phyloP scores from a whole-genome alignment of 176 grass and related monocot species.

The Juncus inflexus region DNA sequence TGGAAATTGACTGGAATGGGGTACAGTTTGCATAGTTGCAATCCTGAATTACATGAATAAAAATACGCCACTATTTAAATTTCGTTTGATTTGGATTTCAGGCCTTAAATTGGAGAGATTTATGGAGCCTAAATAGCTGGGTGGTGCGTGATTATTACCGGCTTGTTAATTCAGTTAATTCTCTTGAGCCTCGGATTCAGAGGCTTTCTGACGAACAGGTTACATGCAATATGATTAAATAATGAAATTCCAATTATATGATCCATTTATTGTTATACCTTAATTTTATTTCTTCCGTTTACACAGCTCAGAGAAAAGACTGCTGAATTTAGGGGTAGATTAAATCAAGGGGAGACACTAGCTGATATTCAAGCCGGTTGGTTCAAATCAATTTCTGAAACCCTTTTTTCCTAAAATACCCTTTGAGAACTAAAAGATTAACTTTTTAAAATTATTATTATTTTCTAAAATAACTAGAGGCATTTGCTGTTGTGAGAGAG shows the following conservation, averaged over 20 bases:
- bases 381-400: not conserved
- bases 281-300: constrained; percentile 16
- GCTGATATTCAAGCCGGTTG: constrained; percentile 72
- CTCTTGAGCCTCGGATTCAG: constrained; percentile 48
- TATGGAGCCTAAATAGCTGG: constrained; percentile 78
- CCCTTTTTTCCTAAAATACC: not conserved
- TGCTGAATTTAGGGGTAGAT: constrained; percentile 53
- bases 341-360: constrained; percentile 64
- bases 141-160: constrained; percentile 77
- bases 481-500: constrained; percentile 82
- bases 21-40: not conserved
- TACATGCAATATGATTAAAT: not conserved
- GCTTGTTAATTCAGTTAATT: constrained; percentile 59
- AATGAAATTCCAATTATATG: constrained; percentile 7
- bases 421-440: not conserved
- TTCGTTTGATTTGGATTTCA: constrained; percentile 3
- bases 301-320: constrained; percentile 70
- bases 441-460: not conserved
- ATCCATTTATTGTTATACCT: not conserved
- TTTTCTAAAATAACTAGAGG: constrained; percentile 43
- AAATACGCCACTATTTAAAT: constrained; percentile 1
- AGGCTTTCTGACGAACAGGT: constrained; percentile 91
- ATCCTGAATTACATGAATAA: not conserved
- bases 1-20: not conserved
- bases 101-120: constrained; percentile 46